A percentile compares a stretch with the other conserved stretches of the same genome.
These are phyloP conservation scores for Chlamydomonas applanata DNA, from an alignment of 139 green algal genomes.

Conservation along the genomic window DNA sequence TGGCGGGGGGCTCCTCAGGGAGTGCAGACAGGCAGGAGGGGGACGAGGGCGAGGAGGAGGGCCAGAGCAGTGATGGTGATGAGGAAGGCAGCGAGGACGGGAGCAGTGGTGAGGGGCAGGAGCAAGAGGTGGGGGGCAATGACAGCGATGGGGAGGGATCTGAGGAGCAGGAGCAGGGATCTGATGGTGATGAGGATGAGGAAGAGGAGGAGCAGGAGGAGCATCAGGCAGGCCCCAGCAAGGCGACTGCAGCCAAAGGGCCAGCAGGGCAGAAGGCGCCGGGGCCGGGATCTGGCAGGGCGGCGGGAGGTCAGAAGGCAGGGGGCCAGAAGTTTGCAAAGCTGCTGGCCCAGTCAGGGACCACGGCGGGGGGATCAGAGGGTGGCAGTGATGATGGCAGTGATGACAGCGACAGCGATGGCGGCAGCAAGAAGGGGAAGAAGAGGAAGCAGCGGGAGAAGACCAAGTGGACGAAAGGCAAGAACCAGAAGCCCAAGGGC, in stretches of 20 bases:
- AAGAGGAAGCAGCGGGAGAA: slow-evolving; percentile 33
- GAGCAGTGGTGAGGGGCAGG: neutral
- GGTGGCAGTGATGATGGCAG: neutral
- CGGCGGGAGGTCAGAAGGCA: neutral
- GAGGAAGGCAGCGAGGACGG: neutral
- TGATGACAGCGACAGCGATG: slow-evolving; percentile 18
- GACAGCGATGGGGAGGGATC: neutral
- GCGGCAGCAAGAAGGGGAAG: slow-evolving; percentile 34
- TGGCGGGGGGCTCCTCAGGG: slow-evolving; percentile 7
- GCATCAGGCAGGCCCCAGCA: slow-evolving; percentile 5
- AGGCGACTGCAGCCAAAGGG: neutral
- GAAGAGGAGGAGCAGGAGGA: slow-evolving; percentile 9
- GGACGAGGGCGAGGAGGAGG: slow-evolving; percentile 15
- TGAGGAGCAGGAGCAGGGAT: neutral
- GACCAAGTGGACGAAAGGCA: slow-evolving; percentile 30
- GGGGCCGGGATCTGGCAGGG: neutral
- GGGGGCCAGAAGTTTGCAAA: neutral
- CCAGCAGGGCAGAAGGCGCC: neutral
- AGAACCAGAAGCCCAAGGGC: slow-evolving; percentile 19
- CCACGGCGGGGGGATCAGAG: neutral
- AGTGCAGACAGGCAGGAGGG: neutral
- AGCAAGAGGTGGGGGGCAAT: slow-evolving; percentile 1
- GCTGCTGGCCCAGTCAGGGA: no score
- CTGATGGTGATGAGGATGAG: slow-evolving; percentile 15
- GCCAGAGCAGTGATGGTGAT: slow-evolving; percentile 2